Percentiles rank a stretch among this genome's conserved stretches.
These are phyloP conservation scores for Obba rivulosa DNA, from an alignment of 768 basidiomycete genomes.

Conservation along the genomic window DNA sequence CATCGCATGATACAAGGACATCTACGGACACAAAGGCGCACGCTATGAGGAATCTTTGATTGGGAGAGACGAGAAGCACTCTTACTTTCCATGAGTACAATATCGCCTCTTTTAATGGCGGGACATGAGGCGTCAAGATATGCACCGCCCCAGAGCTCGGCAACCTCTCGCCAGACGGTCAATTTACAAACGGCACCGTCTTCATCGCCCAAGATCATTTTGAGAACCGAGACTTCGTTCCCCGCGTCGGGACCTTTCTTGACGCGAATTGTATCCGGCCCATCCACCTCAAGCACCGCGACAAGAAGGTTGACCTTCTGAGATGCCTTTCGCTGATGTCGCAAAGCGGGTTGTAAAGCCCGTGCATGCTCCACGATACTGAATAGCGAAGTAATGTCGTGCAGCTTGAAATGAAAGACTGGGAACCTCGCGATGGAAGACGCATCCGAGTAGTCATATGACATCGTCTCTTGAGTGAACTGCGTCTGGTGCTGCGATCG, in stretches of 20 bases:
- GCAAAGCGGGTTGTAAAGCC: neutral
- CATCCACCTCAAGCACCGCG: constrained; percentile 71
- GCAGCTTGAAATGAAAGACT: constrained; percentile 65
- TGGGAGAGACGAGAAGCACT: constrained; percentile 3
- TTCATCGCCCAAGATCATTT: constrained; percentile 71
- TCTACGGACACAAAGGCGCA: constrained; percentile 31
- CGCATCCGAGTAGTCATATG: constrained; percentile 54
- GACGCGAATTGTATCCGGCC: constrained; percentile 60
- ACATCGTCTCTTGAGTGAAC: constrained; percentile 43
- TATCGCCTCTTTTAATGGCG: constrained; percentile 60
- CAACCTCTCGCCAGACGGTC: constrained; percentile 74
- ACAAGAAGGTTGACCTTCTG: constrained; percentile 55
- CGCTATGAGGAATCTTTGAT: constrained; percentile 6
- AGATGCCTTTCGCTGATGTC: constrained; percentile 29
- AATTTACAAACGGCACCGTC: constrained; percentile 63
- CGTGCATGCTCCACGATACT: constrained; percentile 19
- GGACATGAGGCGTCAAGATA: constrained; percentile 25
- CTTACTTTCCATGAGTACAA: constrained; percentile 67
- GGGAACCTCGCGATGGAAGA: constrained; percentile 75
- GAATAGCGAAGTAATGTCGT: constrained; percentile 49
- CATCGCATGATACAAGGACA: constrained; percentile 44
- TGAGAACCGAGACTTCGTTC: constrained; percentile 60
- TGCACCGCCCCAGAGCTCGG: constrained; percentile 63
- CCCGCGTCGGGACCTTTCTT: constrained; percentile 71
- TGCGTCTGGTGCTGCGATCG: constrained; percentile 21